phyloP scores from a whole-genome alignment of 495 filamentous ascomycete species.

The Penicillium daleae region DNA sequence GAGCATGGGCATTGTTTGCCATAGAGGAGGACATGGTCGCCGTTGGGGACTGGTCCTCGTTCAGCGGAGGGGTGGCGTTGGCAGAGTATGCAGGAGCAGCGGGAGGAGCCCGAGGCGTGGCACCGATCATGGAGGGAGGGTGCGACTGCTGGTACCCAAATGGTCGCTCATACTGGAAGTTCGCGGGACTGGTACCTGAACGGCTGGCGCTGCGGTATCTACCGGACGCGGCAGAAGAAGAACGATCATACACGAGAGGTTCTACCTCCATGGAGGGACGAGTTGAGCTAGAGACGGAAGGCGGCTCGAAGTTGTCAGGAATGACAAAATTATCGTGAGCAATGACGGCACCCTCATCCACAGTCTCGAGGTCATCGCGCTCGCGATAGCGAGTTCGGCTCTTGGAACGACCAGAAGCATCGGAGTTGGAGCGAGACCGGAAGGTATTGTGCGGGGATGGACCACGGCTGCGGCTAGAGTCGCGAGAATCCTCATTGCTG shows the following conservation, averaged over 20 bases:
- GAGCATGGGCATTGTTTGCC: slow-evolving; percentile 16
- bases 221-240: slow-evolving; percentile 46
- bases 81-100: slow-evolving; percentile 54
- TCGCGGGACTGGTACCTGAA: slow-evolving; percentile 34
- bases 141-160: slow-evolving; percentile 40
- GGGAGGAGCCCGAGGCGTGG: slow-evolving; percentile 57
- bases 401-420: slow-evolving; percentile 59
- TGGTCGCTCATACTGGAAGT: slow-evolving; percentile 47
- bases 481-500: slow-evolving; percentile 45
- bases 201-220: slow-evolving; percentile 55
- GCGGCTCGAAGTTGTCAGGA: slow-evolving; percentile 35
- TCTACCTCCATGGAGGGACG: slow-evolving; percentile 49
- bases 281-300: slow-evolving; percentile 38
- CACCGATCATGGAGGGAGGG: slow-evolving; percentile 46
- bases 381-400: slow-evolving; percentile 55
- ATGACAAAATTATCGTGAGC: slow-evolving; percentile 31
- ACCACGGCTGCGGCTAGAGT: slow-evolving; percentile 46
- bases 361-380: slow-evolving; percentile 48
- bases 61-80: slow-evolving; percentile 59
- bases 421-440: slow-evolving; percentile 60
- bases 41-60: slow-evolving; percentile 39
- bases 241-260: slow-evolving; percentile 38
- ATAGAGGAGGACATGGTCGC: slow-evolving; percentile 26
- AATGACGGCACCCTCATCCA: slow-evolving; percentile 40
- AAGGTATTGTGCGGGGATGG: slow-evolving; percentile 39